These are phyloP conservation scores for Plasmopara viticola DNA, from an alignment of 352 stramenopile species.

Conservation along the genomic window DNA sequence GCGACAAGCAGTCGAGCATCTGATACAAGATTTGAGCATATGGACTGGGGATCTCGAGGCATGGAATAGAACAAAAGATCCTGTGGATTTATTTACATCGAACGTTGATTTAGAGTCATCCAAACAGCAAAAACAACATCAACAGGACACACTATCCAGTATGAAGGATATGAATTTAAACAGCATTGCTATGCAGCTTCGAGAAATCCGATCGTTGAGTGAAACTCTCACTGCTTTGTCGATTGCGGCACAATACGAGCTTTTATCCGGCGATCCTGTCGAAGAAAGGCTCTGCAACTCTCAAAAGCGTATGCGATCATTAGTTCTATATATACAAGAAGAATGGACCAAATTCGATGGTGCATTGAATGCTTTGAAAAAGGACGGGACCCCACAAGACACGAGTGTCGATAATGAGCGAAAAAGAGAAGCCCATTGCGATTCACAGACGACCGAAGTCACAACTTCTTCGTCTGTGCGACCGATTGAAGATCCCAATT, in stretches of 20 bases:
- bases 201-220: slow-evolving; percentile 34
- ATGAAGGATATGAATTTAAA: slow-evolving; percentile 6
- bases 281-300: slow-evolving; percentile 9
- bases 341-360: slow-evolving; percentile 22
- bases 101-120: neutral
- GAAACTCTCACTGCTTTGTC: slow-evolving; percentile 50
- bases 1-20: slow-evolving; percentile 7
- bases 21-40: slow-evolving; percentile 11
- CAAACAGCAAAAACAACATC: slow-evolving; percentile 2
- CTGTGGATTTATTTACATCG: slow-evolving; percentile 4
- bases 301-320: slow-evolving; percentile 18
- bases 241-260: slow-evolving; percentile 37
- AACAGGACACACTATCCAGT: slow-evolving; percentile 2
- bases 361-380: slow-evolving; percentile 5
- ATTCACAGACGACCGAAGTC: neutral
- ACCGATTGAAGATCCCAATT: slow-evolving; percentile 17
- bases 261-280: slow-evolving; percentile 8
- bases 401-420: neutral
- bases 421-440: neutral
- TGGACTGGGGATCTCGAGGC: slow-evolving; percentile 14
- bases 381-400: slow-evolving; percentile 3
- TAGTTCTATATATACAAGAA: slow-evolving; percentile 19
- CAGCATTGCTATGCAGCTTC: slow-evolving; percentile 19
- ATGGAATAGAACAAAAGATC: slow-evolving; percentile 19
- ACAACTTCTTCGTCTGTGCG: slow-evolving; percentile 1